These are phyloP conservation scores for Monoraphidium neglectum DNA, from an alignment of 139 green algal species.

Conservation along the genomic window DNA sequence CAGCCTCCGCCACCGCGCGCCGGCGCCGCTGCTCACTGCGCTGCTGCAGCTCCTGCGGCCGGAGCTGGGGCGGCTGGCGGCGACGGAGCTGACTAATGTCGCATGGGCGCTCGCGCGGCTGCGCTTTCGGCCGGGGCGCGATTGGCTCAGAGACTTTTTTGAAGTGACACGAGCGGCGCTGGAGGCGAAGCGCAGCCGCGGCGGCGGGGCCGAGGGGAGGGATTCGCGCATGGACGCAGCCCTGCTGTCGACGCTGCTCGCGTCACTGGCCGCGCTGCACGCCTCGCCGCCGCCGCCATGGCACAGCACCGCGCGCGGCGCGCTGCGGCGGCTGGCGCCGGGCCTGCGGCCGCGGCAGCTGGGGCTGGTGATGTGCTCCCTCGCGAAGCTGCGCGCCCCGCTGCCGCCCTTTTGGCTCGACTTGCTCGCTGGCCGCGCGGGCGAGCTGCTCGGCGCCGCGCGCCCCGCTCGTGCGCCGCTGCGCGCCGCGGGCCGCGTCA, in stretches of 20 bases:
- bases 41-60: conserved; percentile 11
- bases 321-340: conserved; percentile 2
- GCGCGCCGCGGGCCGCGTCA: neutral
- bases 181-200: neutral
- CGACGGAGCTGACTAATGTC: conserved; percentile 6
- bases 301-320: neutral
- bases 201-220: neutral
- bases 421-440: no score
- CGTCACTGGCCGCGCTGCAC: conserved; percentile 7
- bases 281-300: neutral
- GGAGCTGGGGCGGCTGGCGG: neutral
- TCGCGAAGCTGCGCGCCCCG: no score
- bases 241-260: conserved; percentile 5
- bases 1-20: conserved; percentile 9
- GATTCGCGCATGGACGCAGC: neutral
- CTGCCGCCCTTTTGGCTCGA: no score
- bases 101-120: conserved; percentile 15
- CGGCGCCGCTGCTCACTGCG: neutral
- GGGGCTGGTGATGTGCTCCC: neutral
- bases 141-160: conserved; percentile 7
- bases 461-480: no score
- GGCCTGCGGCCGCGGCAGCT: neutral
- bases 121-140: conserved; percentile 1
- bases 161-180: neutral
- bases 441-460: no score